Percentiles rank a stretch among this genome's conserved stretches.
Conservation (phyloP, 2,329 filamentous ascomycete species). For the Ilyonectria mors-panacis region DNA sequence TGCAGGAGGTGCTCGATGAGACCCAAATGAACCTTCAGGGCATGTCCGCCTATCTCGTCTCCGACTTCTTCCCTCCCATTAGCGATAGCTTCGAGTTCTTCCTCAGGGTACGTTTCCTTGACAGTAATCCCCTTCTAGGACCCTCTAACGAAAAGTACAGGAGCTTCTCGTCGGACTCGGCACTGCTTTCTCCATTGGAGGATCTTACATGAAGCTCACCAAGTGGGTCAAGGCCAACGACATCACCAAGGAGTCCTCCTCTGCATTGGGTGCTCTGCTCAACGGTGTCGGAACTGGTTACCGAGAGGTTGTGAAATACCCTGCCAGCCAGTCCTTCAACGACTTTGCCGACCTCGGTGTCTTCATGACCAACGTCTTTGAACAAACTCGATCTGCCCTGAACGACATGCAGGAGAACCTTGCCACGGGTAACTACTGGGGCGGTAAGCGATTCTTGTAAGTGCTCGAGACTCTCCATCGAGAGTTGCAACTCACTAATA, state of each 20-base stretch:
- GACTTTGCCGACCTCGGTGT: constrained; percentile 7
- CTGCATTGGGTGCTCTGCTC: constrained; percentile 1
- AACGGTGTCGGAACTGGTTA: constrained; percentile 13
- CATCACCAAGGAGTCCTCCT: constrained; percentile 6
- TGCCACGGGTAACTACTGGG: constrained; percentile 6
- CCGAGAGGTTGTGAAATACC: constrained; percentile 7
- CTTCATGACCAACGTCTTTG: constrained; percentile 19
- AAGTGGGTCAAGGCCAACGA: constrained; percentile 3
- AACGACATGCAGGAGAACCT: constrained; percentile 20
- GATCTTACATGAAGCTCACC: constrained; percentile 17
- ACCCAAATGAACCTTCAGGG: constrained; percentile 18
- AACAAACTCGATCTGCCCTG: constrained; percentile 11
- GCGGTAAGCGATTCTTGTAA: not conserved
- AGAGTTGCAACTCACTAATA: not conserved
- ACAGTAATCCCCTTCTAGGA: not conserved
- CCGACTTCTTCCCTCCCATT: constrained; percentile 12
- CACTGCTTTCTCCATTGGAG: constrained; percentile 12
- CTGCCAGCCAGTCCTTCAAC: not conserved
- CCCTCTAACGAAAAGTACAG: not conserved
- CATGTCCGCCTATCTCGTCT: constrained; percentile 9
- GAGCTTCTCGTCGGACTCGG: constrained; percentile 13
- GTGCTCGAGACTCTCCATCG: not conserved
- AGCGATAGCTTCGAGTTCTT: constrained; percentile 10
- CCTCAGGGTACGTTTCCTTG: not conserved
- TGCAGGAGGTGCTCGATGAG: constrained; percentile 10